Evolutionary conservation across 2,329 filamentous ascomycete genomes (phyloP).

Genomic region (Clarireedia homoeocarpa): DNA sequence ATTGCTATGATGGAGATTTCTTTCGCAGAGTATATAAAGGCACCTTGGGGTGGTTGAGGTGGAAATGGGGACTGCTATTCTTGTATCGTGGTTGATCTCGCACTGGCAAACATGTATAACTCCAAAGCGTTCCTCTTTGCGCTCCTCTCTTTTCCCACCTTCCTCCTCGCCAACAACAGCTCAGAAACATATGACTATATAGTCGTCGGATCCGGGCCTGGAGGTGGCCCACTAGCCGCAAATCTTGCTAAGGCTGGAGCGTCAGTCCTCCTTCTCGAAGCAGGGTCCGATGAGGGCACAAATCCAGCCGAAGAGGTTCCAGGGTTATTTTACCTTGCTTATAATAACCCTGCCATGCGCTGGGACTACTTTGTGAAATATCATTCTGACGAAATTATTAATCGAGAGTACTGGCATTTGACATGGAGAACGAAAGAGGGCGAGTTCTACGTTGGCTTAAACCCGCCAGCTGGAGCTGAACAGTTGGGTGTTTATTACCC

Average conservation of each 20-base stretch:
- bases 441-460: conserved; percentile 19
- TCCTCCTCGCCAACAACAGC: neutral
- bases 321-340: conserved; percentile 38
- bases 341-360: conserved; percentile 38
- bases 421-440: conserved; percentile 32
- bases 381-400: conserved; percentile 11
- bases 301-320: conserved; percentile 38
- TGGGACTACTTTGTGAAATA: conserved; percentile 39
- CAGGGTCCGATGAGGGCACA: conserved; percentile 41
- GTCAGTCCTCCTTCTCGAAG: conserved; percentile 45
- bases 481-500: conserved; percentile 27
- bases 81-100: too few relatives aligned
- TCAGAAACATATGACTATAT: conserved; percentile 37
- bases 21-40: too few relatives aligned
- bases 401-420: conserved; percentile 15
- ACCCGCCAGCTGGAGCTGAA: conserved; percentile 18
- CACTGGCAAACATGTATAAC: too few relatives aligned
- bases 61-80: too few relatives aligned
- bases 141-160: neutral
- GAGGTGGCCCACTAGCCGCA: conserved; percentile 42
- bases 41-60: too few relatives aligned
- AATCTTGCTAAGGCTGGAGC: conserved; percentile 43
- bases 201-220: conserved; percentile 46
- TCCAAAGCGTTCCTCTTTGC: too few relatives aligned
- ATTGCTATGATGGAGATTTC: too few relatives aligned